Evolutionary conservation across 805 yeast genomes (phyloP), one percentile per base, ranked within the genome.

Genomic region (Metschnikowia corniflorae): DNA sequence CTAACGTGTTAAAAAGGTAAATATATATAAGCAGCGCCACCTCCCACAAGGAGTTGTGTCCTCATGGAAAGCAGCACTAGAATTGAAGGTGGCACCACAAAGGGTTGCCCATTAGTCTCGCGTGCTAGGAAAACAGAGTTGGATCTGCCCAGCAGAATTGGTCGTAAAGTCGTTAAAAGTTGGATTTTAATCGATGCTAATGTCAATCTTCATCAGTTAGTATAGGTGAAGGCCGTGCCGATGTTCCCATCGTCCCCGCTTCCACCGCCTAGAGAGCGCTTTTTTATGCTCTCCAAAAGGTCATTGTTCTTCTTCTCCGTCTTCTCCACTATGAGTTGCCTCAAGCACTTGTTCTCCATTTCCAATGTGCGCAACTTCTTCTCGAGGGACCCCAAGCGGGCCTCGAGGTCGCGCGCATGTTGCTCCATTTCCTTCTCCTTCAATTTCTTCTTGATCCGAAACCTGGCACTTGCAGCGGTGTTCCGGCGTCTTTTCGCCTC

Each of bases 381-480:
- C 58, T 88, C 95, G 44, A 88, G 70, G 16, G 67, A 65, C 31
- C 68, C 63, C 12, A 89, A 80, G 43, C 76, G 62, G 21, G 84
- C 89, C 49, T 78, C 79, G 50, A 91, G 69, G 42, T 83, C 89
- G 49, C 77, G 75, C 14, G 89, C 73, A 40, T 73, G 78, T 41
- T 79, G 70, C 61, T 89, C 96, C 80, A 91, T 75, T 57, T 89
- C 91, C 63, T 85, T 93, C 63, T 91, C 97, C 59, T 86, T 84
- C 63, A 83, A 54, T 72, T 91, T 89, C 78, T 86, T 88, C 73
- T 86, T 87, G 56, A 87, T 77, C 46, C 98, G 74, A 70, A 91
- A 91, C 42, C 97, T 71, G 4, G 97, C 97, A 15, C 91, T 80
- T 1, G 98, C 97, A 1, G 93, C 96, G 0, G 96, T 88, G 63